These are phyloP conservation scores for Saccharomyces hybrid DNA, from an alignment of 1,139 yeast species.

Conservation along the genomic window DNA sequence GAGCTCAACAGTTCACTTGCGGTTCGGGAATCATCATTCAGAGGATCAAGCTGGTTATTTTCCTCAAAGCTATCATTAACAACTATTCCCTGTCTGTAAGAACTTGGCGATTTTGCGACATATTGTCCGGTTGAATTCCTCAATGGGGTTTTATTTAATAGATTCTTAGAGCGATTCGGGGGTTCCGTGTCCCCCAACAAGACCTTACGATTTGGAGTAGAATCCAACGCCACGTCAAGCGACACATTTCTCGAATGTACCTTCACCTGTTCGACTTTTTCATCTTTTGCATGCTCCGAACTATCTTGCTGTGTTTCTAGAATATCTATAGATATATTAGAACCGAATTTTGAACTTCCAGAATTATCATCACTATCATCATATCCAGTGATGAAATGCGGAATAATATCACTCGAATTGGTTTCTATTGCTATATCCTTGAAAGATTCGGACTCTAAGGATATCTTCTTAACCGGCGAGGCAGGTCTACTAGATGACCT, in stretches of 20 bases:
- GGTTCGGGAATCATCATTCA: not conserved
- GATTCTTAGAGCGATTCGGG: slow-evolving; percentile 1
- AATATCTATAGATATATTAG: not conserved
- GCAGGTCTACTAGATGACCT: slow-evolving; percentile 17
- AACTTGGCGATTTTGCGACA: slow-evolving; percentile 7
- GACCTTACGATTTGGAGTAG: slow-evolving; percentile 18
- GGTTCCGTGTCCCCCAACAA: slow-evolving; percentile 5
- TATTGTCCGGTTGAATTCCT: slow-evolving; percentile 4
- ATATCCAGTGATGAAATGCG: slow-evolving; percentile 1
- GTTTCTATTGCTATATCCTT: not conserved
- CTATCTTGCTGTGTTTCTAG: slow-evolving; percentile 1
- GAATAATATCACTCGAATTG: slow-evolving; percentile 3
- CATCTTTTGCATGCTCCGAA: slow-evolving; percentile 5
- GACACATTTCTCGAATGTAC: slow-evolving; percentile 13
- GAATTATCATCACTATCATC: not conserved
- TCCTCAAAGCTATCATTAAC: slow-evolving; percentile 1
- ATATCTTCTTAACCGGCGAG: slow-evolving; percentile 9
- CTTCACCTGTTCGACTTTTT: slow-evolving; percentile 8
- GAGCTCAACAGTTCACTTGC: not conserved
- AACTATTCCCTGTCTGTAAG: slow-evolving; percentile 6
- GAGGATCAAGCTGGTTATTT: not conserved
- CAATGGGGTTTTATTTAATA: slow-evolving; percentile 12
- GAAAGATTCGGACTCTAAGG: not conserved
- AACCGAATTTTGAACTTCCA: not conserved
- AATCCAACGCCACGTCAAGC: slow-evolving; percentile 23